Evolutionary conservation across 1,284 basidiomycete species (phyloP).

Genomic region (Bondarzewia mesenterica): DNA sequence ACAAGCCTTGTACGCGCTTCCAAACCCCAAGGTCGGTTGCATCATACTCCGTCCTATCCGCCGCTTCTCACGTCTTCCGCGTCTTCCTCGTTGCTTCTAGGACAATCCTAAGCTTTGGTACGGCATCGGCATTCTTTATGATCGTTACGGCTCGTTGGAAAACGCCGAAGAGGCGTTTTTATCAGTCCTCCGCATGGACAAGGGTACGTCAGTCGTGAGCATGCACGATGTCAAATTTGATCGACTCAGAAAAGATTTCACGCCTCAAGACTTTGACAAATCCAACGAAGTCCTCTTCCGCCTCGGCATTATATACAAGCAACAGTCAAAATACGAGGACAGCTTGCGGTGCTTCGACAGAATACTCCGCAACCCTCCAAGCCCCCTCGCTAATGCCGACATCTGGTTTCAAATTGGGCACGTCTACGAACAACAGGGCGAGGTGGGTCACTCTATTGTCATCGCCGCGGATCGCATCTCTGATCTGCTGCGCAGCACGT

Average conservation of each 20-base stretch:
- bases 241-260: not conserved
- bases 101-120: slow-evolving; percentile 99
- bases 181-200: slow-evolving; percentile 94
- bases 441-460: too few relatives aligned
- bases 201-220: slow-evolving; percentile 44
- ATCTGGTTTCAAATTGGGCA: slow-evolving; percentile 99
- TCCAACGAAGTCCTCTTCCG: slow-evolving; percentile 98
- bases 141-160: slow-evolving; percentile 96
- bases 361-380: slow-evolving; percentile 92
- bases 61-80: slow-evolving; percentile 13
- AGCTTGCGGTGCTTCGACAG: slow-evolving; percentile 90
- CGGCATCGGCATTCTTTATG: slow-evolving; percentile 97
- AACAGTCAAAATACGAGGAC: slow-evolving; percentile 88
- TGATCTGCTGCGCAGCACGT: slow-evolving; percentile 55
- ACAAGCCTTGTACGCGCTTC: slow-evolving; percentile 92
- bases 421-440: slow-evolving; percentile 95
- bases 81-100: slow-evolving; percentile 26
- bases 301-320: slow-evolving; percentile 98
- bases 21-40: slow-evolving; percentile 77
- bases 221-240: not conserved
- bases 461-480: not conserved
- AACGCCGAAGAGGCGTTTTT: slow-evolving; percentile 98
- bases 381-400: slow-evolving; percentile 92
- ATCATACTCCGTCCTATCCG: slow-evolving; percentile 11
- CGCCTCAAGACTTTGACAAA: slow-evolving; percentile 92